Base-by-base conservation (phyloP, 1,139 yeast genomes). In the Tardiomyces blankii region DNA sequence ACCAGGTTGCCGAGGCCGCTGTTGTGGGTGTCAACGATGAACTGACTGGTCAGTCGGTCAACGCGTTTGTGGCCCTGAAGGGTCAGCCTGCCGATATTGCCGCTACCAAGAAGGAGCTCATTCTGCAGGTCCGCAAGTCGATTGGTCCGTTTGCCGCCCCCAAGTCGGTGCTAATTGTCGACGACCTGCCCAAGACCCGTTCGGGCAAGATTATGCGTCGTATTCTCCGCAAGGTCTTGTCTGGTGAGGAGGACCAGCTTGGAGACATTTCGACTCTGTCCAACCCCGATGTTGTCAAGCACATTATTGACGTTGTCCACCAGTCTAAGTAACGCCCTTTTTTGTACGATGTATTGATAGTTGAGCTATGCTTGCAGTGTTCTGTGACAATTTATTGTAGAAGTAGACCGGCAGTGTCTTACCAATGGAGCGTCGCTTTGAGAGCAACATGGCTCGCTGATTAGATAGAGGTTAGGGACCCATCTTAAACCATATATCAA, bases 91-190 rank as follows among this genome's bases (percentile, higher is more conserved):
- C 42, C 38, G 78, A 73, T 44, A 74, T 71, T 19, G 66, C 69
- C 44, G 77, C 72, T 44, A 71, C 80, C 58, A 82, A 89, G 73
- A 43, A 80, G 67, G 83, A 80, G 57, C 74, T 86, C 58, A 71
- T 85, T 49, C 67, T 86, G 66, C 84, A 79, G 59, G 94, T 87
- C 46, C 80, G 95, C 71, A 78, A 80, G 60, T 82, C 78, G 59
- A 87, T 87, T 63, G 96, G 96, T 48, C 95, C 95, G 47, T 87
- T 87, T 68, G 95, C 95, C 42, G 91, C 95, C 49, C 95, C 95
- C 66, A 86, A 86, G 70, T 73, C 82, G 39, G 83, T 86, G 48
- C 78, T 86, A 50, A 72, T 85, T 53, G 93, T 87, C 48, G 75
- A 73, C 48, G 95, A 87, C 62, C 75, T 87, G 65, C 96, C 96